phyloP scores from a whole-genome alignment of 2,329 filamentous ascomycete genomes.

The Lecanicillium sp. region DNA sequence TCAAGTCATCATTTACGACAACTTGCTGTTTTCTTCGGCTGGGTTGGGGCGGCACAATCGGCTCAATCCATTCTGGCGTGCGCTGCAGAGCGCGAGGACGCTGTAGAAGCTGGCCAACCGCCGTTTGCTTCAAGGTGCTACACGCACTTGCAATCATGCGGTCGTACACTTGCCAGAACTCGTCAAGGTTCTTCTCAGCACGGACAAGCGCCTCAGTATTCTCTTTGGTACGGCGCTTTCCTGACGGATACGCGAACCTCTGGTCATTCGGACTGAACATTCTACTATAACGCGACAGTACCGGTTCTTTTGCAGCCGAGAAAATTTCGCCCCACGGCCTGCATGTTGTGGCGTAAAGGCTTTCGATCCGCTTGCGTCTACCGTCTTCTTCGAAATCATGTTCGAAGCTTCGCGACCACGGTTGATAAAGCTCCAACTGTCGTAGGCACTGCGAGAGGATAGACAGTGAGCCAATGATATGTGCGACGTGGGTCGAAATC shows the following conservation, averaged over 20 bases:
- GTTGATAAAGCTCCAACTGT: conserved; percentile 42
- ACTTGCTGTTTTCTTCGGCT: no score
- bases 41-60: conserved; percentile 16
- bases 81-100: conserved; percentile 35
- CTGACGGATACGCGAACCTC: conserved; percentile 37
- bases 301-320: conserved; percentile 16
- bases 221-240: conserved; percentile 39
- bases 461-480: conserved; percentile 37
- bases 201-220: conserved; percentile 37
- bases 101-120: conserved; percentile 25
- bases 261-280: conserved; percentile 29
- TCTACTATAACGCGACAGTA: conserved; percentile 13
- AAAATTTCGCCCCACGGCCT: conserved; percentile 18
- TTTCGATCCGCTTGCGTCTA: no score
- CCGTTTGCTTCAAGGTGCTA: conserved; percentile 20
- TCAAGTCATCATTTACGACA: background rate
- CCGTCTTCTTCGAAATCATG: conserved; percentile 18
- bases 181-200: conserved; percentile 43
- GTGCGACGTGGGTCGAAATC: conserved; percentile 31
- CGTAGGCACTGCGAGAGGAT: conserved; percentile 37
- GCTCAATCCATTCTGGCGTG: conserved; percentile 44
- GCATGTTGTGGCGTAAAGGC: conserved; percentile 18
- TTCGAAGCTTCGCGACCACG: conserved; percentile 40
- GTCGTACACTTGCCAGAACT: conserved; percentile 38
- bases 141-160: background rate